A percentile compares a stretch with the other conserved stretches of the same genome.
Evolutionary conservation across 257 asterid species (phyloP).

Genomic region (Penstemon barbatus): DNA sequence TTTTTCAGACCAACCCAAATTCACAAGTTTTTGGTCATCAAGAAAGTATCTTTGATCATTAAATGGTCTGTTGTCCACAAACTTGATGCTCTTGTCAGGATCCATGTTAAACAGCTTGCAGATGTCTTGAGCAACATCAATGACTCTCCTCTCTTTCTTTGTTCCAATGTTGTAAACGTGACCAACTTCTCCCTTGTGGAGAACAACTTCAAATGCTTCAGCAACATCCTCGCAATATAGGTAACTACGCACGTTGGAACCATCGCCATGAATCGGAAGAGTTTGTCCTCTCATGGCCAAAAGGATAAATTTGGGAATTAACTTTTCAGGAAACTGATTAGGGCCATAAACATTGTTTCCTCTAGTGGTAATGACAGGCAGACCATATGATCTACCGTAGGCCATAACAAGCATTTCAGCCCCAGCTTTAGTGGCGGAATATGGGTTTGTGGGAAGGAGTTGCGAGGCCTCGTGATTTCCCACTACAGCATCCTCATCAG

Average conservation of each 20-base stretch:
- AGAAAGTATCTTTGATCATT: slow-evolving; percentile 76
- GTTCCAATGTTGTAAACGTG: slow-evolving; percentile 73
- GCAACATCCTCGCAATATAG: slow-evolving; percentile 79
- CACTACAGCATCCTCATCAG: slow-evolving; percentile 68
- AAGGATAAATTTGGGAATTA: slow-evolving; percentile 69
- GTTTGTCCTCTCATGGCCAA: slow-evolving; percentile 65
- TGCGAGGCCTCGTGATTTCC: slow-evolving; percentile 76
- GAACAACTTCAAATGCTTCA: slow-evolving; percentile 66
- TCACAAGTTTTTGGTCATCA: slow-evolving; percentile 62
- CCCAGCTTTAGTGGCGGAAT: slow-evolving; percentile 73
- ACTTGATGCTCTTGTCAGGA: slow-evolving; percentile 51
- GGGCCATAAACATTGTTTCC: slow-evolving; percentile 81
- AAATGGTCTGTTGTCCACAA: slow-evolving; percentile 74
- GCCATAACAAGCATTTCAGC: slow-evolving; percentile 87
- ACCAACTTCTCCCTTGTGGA: slow-evolving; percentile 69
- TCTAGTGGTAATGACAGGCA: slow-evolving; percentile 67
- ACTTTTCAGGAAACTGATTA: slow-evolving; percentile 70
- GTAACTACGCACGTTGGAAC: slow-evolving; percentile 64
- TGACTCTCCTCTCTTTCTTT: slow-evolving; percentile 61
- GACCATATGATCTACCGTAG: slow-evolving; percentile 63
- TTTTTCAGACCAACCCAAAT: slow-evolving; percentile 60
- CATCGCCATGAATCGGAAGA: slow-evolving; percentile 75
- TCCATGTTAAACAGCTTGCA: slow-evolving; percentile 59
- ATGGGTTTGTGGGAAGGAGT: slow-evolving; percentile 67
- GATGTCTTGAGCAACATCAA: slow-evolving; percentile 59